These are phyloP conservation scores for Rhizopogon sp. DNA, from an alignment of 768 basidiomycete species.

Conservation along the genomic window DNA sequence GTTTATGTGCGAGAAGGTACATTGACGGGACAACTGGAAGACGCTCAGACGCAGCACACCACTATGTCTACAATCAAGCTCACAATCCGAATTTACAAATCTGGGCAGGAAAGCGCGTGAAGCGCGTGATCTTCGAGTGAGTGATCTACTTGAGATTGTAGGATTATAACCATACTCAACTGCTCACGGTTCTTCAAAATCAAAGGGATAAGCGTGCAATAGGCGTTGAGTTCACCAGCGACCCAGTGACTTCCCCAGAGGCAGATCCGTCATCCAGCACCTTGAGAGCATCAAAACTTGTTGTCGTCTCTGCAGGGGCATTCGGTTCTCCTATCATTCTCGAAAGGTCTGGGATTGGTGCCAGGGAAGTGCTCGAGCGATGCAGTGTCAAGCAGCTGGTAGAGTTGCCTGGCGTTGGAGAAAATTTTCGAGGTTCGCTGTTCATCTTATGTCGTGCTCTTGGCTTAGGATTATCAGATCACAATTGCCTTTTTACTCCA, in stretches of 20 bases:
- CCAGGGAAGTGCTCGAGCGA: constrained; percentile 37
- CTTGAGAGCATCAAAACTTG: constrained; percentile 33
- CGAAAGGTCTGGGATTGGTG: constrained; percentile 68
- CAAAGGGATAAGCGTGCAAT: constrained; percentile 12
- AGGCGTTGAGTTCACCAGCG: constrained; percentile 44
- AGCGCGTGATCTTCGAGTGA: constrained; percentile 45
- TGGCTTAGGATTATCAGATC: constrained; percentile 16
- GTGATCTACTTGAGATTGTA: constrained; percentile 6
- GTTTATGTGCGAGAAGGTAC: constrained; percentile 32
- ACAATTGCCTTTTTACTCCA: constrained; percentile 15
- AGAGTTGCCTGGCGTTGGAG: constrained; percentile 75
- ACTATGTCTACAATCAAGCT: constrained; percentile 41
- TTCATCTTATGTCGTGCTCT: not conserved
- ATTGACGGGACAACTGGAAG: constrained; percentile 40
- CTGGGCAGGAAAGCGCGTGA: constrained; percentile 33
- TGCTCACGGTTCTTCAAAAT: not conserved
- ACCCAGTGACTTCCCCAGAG: constrained; percentile 10
- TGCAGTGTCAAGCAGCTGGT: constrained; percentile 44
- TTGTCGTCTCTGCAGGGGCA: constrained; percentile 48
- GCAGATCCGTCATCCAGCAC: constrained; percentile 15
- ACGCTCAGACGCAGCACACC: constrained; percentile 43
- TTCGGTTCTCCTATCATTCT: constrained; percentile 55
- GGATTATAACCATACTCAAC: not conserved
- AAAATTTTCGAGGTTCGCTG: constrained; percentile 59
- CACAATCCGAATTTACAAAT: constrained; percentile 36